A percentile compares a stretch with the other conserved stretches of the same genome.
Conservation (phyloP, 1,139 yeast genomes). For the Blastobotrys elegans region DNA sequence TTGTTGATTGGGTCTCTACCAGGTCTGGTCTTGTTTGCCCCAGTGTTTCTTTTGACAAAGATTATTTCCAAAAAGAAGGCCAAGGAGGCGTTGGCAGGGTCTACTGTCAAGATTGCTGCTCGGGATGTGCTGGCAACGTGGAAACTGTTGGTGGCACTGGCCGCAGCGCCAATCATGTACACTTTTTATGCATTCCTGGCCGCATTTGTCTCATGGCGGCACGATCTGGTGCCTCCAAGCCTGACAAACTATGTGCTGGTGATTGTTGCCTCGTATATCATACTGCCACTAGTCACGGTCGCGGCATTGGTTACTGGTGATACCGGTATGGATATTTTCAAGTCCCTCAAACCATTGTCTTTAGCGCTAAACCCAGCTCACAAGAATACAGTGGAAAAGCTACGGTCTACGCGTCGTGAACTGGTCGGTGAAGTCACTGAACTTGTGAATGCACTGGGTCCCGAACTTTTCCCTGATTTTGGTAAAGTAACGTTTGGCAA, state of each 20-base stretch:
- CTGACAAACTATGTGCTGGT: conserved; percentile 26
- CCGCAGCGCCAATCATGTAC: conserved; percentile 81
- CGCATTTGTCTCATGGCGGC: conserved; percentile 37
- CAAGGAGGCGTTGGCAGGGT: conserved; percentile 73
- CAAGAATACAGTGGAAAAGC: conserved; percentile 49
- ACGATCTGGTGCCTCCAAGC: conserved; percentile 21
- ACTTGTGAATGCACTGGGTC: conserved; percentile 68
- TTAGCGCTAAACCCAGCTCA: conserved; percentile 50
- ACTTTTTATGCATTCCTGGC: conserved; percentile 71
- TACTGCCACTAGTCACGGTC: conserved; percentile 71
- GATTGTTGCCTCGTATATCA: conserved; percentile 47
- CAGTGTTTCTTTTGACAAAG: conserved; percentile 78
- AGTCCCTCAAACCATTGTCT: conserved; percentile 77
- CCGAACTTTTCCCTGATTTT: conserved; percentile 73
- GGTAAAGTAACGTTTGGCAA: conserved; percentile 38
- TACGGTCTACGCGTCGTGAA: conserved; percentile 51
- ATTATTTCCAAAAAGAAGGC: conserved; percentile 68
- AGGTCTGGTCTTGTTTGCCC: conserved; percentile 77
- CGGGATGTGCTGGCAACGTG: conserved; percentile 93
- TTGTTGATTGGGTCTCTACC: conserved; percentile 69
- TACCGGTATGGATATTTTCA: conserved; percentile 82
- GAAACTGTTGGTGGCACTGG: conserved; percentile 88
- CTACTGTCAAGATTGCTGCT: conserved; percentile 86
- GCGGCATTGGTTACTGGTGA: conserved; percentile 89
- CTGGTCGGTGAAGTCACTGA: conserved; percentile 59